A percentile compares a stretch with the other conserved stretches of the same genome.
phyloP scores from a whole-genome alignment of 2,329 filamentous ascomycete species.

The Aciculosporium take region DNA sequence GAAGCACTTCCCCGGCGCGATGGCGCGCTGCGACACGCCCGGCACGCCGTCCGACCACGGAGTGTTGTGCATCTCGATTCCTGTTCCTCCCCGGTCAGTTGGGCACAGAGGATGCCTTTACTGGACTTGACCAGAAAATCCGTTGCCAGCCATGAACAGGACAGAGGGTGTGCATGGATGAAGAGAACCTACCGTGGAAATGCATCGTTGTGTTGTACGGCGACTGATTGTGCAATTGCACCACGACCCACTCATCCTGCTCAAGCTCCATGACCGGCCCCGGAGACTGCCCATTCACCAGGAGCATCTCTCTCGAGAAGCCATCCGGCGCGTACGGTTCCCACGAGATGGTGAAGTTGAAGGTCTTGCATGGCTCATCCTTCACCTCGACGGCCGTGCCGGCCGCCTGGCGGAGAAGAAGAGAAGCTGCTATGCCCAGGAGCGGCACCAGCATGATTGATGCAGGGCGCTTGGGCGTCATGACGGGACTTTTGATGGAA shows the following conservation, averaged over 20 bases:
- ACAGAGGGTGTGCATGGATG: no score
- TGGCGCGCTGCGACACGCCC: constrained; percentile 38
- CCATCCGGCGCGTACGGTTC: constrained; percentile 29
- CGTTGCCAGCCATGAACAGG: no score
- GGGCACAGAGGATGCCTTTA: no score
- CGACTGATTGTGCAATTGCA: constrained; percentile 31
- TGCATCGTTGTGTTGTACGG: constrained; percentile 35
- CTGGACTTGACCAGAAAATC: no score
- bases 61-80: constrained; percentile 34
- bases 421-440: no score
- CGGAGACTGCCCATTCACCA: constrained; percentile 47
- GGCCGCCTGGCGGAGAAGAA: no score
- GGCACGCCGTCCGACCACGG: constrained; percentile 48
- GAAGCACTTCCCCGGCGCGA: constrained; percentile 25
- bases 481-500: no score
- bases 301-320: constrained; percentile 26
- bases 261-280: constrained; percentile 38
- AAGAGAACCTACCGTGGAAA: constrained; percentile 27
- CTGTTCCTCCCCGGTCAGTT: no score
- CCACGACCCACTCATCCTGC: constrained; percentile 19
- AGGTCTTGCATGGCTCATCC: no score
- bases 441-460: no score
- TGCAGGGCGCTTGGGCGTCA: no score
- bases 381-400: neutral
- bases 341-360: constrained; percentile 22